These are phyloP conservation scores for Kwoniella botswanensis DNA, from an alignment of 768 basidiomycete genomes.

Conservation along the genomic window DNA sequence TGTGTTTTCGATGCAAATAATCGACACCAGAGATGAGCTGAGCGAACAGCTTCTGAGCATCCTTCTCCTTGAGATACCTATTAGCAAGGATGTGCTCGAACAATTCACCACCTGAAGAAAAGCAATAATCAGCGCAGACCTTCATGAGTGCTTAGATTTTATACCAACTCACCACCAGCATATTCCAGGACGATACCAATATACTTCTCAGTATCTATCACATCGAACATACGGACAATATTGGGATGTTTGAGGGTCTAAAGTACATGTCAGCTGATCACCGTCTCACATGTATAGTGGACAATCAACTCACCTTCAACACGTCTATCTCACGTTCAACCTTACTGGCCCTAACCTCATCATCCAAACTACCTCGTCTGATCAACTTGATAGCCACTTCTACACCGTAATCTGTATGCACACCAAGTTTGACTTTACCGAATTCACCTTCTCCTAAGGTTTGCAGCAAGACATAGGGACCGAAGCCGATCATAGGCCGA, in stretches of 20 bases:
- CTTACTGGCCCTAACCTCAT: constrained; percentile 79
- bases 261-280: not conserved
- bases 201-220: constrained; percentile 99
- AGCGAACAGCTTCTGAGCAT: constrained; percentile 93
- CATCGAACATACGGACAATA: constrained; percentile 96
- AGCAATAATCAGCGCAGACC: not conserved
- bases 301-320: constrained; percentile 70
- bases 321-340: constrained; percentile 98
- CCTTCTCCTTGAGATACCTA: constrained; percentile 89
- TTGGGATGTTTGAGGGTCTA: constrained; percentile 96
- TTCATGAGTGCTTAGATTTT: not conserved
- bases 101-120: constrained; percentile 72
- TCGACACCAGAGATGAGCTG: constrained; percentile 98
- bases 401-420: constrained; percentile 90
- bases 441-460: constrained; percentile 98
- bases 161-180: constrained; percentile 71
- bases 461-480: constrained; percentile 91
- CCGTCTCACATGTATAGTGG: not conserved
- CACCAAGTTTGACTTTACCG: constrained; percentile 97
- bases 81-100: constrained; percentile 99
- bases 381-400: constrained; percentile 99
- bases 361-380: constrained; percentile 87
- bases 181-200: constrained; percentile 99
- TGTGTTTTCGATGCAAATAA: constrained; percentile 99
- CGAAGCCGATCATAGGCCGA: constrained; percentile 66